Percentiles rank a stretch among this genome's conserved stretches.
These are phyloP conservation scores for Samsoniella hepiali DNA, from an alignment of 2,329 filamentous ascomycete species.

Conservation along the genomic window DNA sequence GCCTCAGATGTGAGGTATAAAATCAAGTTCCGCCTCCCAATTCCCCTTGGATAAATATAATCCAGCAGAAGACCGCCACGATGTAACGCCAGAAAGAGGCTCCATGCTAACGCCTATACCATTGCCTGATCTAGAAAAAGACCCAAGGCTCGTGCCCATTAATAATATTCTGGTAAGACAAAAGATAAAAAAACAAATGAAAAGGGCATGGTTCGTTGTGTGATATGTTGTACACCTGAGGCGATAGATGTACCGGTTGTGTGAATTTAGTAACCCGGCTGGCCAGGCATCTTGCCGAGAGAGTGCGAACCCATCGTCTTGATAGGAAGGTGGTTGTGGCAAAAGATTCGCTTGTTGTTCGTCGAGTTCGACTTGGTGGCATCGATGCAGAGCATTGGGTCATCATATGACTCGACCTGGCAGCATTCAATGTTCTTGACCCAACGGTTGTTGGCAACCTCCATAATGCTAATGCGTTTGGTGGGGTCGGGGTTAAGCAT, in stretches of 20 bases:
- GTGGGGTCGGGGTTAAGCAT: slow-evolving; percentile 80
- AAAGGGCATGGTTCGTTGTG: slow-evolving; percentile 11
- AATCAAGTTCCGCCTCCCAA: background rate
- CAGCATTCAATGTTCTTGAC: slow-evolving; percentile 76
- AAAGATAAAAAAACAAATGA: slow-evolving; percentile 10
- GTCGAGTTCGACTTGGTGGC: slow-evolving; percentile 53
- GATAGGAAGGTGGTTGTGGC: slow-evolving; percentile 55
- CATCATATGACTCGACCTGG: slow-evolving; percentile 66
- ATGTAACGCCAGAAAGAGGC: background rate
- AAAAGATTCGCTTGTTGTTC: slow-evolving; percentile 51
- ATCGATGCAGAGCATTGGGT: slow-evolving; percentile 59
- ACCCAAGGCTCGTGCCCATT: slow-evolving; percentile 4
- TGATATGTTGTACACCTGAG: background rate
- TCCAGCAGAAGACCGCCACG: background rate
- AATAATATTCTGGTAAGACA: slow-evolving; percentile 7
- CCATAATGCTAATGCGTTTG: slow-evolving; percentile 65
- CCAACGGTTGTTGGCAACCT: slow-evolving; percentile 69
- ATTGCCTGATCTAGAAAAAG: slow-evolving; percentile 10
- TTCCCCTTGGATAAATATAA: background rate
- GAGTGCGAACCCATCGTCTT: slow-evolving; percentile 45
- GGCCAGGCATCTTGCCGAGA: slow-evolving; percentile 54
- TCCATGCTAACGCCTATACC: slow-evolving; percentile 9
- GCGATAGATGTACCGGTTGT: background rate
- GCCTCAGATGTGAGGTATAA: background rate
- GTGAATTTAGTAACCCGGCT: slow-evolving; percentile 48